A percentile compares a stretch with the other conserved stretches of the same genome.
Conservation (phyloP, 1,139 yeast species). For the Saccharomyces hybrid region DNA sequence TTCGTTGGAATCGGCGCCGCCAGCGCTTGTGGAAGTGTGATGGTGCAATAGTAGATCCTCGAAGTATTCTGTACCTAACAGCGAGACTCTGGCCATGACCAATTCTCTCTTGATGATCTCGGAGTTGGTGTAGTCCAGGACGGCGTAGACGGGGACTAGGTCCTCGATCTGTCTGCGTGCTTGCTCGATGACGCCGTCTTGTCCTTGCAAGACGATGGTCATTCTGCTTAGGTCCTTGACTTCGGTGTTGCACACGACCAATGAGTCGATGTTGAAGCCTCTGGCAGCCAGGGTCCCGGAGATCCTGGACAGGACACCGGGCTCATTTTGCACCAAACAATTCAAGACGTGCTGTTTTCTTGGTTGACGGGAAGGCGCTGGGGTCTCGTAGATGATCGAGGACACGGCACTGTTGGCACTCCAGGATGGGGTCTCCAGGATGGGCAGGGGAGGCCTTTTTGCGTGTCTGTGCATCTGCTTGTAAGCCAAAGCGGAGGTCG, state of each 20-base stretch:
- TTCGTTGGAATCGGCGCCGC: conserved; percentile 17
- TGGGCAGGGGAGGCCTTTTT: conserved; percentile 85
- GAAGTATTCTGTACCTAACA: conserved; percentile 94
- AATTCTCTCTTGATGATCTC: conserved; percentile 88
- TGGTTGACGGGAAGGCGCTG: conserved; percentile 59
- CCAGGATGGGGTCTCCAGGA: conserved; percentile 93
- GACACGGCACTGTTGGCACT: conserved; percentile 94
- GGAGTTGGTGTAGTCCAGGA: conserved; percentile 84
- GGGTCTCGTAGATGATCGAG: conserved; percentile 90
- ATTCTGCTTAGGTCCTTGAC: conserved; percentile 91
- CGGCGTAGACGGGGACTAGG: conserved; percentile 96
- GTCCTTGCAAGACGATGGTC: conserved; percentile 93
- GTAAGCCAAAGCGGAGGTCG: conserved; percentile 96
- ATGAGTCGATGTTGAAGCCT: conserved; percentile 95
- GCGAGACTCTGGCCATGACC: conserved; percentile 81
- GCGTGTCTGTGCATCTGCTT: conserved; percentile 83
- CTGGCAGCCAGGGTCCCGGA: conserved; percentile 96
- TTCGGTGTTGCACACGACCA: conserved; percentile 94
- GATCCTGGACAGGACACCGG: conserved; percentile 90
- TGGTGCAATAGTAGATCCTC: conserved; percentile 91
- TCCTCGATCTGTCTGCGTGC: conserved; percentile 98
- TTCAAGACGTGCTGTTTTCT: conserved; percentile 82
- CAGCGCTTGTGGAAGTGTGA: conserved; percentile 36
- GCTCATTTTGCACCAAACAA: conserved; percentile 97
- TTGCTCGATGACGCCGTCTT: conserved; percentile 94